A percentile compares a stretch with the other conserved stretches of the same genome.
phyloP scores from a whole-genome alignment of 345 rosid genomes.

The Syzygium aqueum region DNA sequence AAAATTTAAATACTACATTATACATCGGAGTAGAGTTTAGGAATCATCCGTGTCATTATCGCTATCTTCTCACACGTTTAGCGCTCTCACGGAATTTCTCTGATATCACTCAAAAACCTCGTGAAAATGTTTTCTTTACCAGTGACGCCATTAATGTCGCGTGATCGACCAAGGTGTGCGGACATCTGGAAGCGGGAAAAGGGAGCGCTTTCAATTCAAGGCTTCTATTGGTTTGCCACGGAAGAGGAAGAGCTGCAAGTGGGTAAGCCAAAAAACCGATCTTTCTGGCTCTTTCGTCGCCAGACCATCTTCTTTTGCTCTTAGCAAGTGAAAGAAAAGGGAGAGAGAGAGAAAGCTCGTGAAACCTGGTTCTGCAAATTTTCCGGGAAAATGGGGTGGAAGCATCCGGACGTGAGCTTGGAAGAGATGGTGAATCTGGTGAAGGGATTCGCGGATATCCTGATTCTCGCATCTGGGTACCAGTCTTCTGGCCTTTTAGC shows the following conservation, averaged over 20 bases:
- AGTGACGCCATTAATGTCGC: background rate
- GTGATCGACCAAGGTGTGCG: background rate
- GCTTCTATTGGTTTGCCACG: background rate
- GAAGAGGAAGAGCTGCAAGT: background rate
- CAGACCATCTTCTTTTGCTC: background rate
- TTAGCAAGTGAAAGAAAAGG: background rate
- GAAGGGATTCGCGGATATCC: constrained; percentile 69
- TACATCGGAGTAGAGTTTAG: rapidly evolving
- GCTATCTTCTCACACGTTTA: too few species aligned
- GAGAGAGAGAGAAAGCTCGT: background rate
- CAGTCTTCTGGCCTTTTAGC: constrained; percentile 65
- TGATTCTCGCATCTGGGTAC: constrained; percentile 71
- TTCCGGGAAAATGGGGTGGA: constrained; percentile 49
- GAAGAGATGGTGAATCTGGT: constrained; percentile 48
- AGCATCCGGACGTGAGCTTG: constrained; percentile 43
- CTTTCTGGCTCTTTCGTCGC: background rate
- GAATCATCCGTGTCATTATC: too few species aligned
- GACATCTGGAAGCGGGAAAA: background rate
- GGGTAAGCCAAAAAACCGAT: background rate
- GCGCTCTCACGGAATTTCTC: background rate
- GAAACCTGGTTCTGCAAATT: background rate
- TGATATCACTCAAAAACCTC: background rate
- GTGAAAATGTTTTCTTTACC: background rate
- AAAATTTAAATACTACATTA: too few species aligned
- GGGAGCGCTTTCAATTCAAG: background rate